A percentile compares a stretch with the other conserved stretches of the same genome.
Conservation (phyloP, 305 asterid species). For the Solanum hybrid region DNA sequence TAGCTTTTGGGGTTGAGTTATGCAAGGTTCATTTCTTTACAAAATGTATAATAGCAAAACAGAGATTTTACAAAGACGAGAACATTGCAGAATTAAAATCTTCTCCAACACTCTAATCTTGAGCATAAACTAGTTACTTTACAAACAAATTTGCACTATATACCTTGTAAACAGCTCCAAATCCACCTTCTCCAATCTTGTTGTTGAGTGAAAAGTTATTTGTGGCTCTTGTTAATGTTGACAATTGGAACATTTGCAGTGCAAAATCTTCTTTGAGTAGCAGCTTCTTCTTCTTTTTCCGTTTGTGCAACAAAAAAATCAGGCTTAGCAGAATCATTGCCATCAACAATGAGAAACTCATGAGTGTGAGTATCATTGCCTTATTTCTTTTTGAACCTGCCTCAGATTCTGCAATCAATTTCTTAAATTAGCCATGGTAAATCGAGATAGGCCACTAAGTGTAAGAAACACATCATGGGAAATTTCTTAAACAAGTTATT, state of each 20-base stretch:
- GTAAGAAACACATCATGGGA: not conserved
- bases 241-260: not conserved
- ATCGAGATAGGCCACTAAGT: not conserved
- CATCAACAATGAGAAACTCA: not conserved
- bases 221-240: not conserved
- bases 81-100: not conserved
- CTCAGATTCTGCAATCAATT: not conserved
- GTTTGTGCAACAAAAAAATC: not conserved
- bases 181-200: slow-evolving; percentile 8
- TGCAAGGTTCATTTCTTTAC: not conserved
- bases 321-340: not conserved
- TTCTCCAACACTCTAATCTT: not conserved
- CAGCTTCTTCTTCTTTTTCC: not conserved
- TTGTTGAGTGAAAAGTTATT: not conserved
- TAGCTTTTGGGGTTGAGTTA: not conserved
- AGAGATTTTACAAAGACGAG: not conserved
- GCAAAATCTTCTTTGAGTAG: not conserved
- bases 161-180: slow-evolving; percentile 8
- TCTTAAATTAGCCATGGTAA: not conserved
- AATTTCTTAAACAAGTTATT: not conserved
- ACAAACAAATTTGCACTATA: not conserved
- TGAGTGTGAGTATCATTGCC: not conserved
- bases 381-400: not conserved
- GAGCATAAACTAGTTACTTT: not conserved
- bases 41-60: not conserved